Evolutionary conservation across 2,329 filamentous ascomycete species (phyloP).

Genomic region (Cytospora piceicola): DNA sequence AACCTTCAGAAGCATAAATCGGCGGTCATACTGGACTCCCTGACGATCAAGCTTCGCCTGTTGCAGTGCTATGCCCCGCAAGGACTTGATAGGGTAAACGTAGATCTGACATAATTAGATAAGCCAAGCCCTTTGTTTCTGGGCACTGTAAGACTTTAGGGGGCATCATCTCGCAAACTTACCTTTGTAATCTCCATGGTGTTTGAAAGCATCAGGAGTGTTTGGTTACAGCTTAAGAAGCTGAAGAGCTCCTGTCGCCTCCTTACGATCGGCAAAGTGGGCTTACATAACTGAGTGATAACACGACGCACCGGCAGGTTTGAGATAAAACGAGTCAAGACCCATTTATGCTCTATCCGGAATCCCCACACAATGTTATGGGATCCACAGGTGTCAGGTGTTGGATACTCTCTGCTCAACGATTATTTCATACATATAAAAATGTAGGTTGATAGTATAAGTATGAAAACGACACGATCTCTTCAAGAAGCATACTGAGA

Average conservation of each 20-base stretch:
- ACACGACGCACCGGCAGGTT: neutral
- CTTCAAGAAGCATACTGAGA: neutral
- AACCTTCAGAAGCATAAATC: constrained; percentile 70
- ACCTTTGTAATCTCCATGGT: constrained; percentile 27
- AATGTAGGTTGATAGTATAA: too few species aligned
- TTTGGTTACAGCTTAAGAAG: neutral
- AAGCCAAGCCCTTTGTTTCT: neutral
- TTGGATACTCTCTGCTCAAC: neutral
- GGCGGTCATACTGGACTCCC: constrained; percentile 68
- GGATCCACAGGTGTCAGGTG: too few species aligned
- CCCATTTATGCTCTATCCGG: neutral
- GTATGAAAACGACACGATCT: too few species aligned
- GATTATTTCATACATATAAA: too few species aligned
- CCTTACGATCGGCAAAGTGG: constrained; percentile 7
- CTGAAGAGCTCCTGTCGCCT: neutral
- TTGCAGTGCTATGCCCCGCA: constrained; percentile 63
- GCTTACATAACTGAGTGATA: neutral
- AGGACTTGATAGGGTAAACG: constrained; percentile 74
- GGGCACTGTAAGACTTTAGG: too few species aligned
- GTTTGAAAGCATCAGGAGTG: neutral
- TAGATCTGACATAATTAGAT: constrained; percentile 55
- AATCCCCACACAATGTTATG: neutral
- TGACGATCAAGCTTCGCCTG: constrained; percentile 60
- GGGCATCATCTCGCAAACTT: neutral
- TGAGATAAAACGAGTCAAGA: neutral